Evolutionary conservation across 2,329 filamentous ascomycete species (phyloP), one percentile per base, ranked within the genome.

Genomic region (Nemania sp.): DNA sequence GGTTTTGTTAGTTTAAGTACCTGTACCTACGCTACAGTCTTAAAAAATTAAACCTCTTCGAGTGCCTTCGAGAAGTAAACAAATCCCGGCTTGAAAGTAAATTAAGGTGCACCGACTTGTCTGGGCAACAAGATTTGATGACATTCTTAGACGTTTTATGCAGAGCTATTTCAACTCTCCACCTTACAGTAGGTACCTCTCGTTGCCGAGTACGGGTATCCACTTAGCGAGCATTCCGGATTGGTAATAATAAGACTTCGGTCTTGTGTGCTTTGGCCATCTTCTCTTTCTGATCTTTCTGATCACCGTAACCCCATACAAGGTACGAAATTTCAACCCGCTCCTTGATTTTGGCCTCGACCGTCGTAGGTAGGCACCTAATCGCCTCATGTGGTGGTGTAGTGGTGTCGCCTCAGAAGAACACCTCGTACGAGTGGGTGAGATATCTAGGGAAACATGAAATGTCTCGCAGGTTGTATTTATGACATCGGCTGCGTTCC

Each of bases 121-220:
- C 68, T 65, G 58, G 67, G 68, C 68, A 72, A 71, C 70, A 57
- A 65, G 47, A 70, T 71, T 70, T 65, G 63, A 63, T 63, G 64
- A 52, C 65, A 69, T 69, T 65, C 65, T 40, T 46, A 17, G n/a
- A 54, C 45, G 40, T 29, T 49, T 58, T 55, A 42, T 13, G 13
- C 48, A 29, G 7, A 4, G 42, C 40, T 43, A 49, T 13, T 13
- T 40, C 35, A 34, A 17, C 47, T 37, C 40, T 52, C 32, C 32
- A 39, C 12, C 35, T 39, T 35, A 35, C 7, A 35, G 34, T 35
- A 7, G 34, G 7, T 35, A 13, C 34, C 13, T 11, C 39, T 9
- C n/a, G 9, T 15, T 13, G n/a, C 9, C 7, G 5, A 12, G 39
- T 5, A 9, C n/a, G n/a, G 7, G 7, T 42, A 43, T 20, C 17